A percentile compares a stretch with the other conserved stretches of the same genome.
Conservation (phyloP, 495 filamentous ascomycete species). For the Cladorrhinum samala region DNA sequence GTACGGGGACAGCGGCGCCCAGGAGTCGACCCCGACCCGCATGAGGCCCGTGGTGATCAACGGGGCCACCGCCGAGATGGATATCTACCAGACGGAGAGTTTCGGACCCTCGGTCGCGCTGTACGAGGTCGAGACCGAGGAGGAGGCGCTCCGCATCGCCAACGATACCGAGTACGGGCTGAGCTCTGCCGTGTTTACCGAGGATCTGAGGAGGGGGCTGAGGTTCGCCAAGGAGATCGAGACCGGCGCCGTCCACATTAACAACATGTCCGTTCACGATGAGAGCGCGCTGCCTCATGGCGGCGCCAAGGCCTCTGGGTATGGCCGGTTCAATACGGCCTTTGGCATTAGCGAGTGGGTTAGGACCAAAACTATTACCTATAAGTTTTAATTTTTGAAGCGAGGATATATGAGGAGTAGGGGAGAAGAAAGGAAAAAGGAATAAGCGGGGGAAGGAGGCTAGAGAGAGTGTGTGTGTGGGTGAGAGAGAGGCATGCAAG, state of each 20-base stretch:
- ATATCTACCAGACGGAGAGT: slow-evolving; percentile 71
- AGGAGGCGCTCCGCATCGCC: slow-evolving; percentile 68
- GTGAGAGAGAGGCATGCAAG: too few relatives aligned
- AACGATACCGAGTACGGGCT: slow-evolving; percentile 83
- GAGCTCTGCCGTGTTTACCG: slow-evolving; percentile 80
- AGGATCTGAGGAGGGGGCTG: slow-evolving; percentile 67
- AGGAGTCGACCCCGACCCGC: slow-evolving; percentile 43
- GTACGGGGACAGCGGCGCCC: slow-evolving; percentile 45
- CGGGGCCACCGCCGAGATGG: slow-evolving; percentile 72
- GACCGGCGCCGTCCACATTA: slow-evolving; percentile 85
- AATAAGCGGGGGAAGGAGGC: too few relatives aligned
- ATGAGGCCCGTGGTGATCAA: slow-evolving; percentile 69
- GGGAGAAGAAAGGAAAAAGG: not conserved
- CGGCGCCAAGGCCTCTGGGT: slow-evolving; percentile 77
- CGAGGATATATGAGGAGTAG: not conserved
- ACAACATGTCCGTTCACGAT: slow-evolving; percentile 79
- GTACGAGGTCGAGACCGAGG: slow-evolving; percentile 50
- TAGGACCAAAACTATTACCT: slow-evolving; percentile 79
- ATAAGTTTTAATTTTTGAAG: slow-evolving; percentile 36
- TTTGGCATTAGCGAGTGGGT: slow-evolving; percentile 66
- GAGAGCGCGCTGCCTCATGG: slow-evolving; percentile 75
- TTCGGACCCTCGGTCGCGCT: slow-evolving; percentile 74
- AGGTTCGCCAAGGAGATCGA: slow-evolving; percentile 69
- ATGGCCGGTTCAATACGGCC: slow-evolving; percentile 54
- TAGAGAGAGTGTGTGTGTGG: too few relatives aligned